These are phyloP conservation scores for Cystobasidiaceae sp. DNA, from an alignment of 1,284 basidiomycete species.

Conservation along the genomic window DNA sequence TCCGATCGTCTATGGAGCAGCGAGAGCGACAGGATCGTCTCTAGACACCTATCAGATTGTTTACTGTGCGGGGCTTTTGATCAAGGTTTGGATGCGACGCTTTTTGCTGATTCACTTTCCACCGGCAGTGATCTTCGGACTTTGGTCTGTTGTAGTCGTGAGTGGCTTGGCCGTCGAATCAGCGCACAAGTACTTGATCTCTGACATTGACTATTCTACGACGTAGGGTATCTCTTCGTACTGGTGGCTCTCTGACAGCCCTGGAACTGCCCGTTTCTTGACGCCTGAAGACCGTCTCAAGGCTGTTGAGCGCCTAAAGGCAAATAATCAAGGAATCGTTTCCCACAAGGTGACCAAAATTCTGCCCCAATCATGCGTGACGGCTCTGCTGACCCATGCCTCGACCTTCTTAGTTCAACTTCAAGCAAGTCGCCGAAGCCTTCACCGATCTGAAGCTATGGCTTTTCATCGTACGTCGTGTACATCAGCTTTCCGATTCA, in stretches of 20 bases:
- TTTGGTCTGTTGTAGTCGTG: conserved; percentile 45
- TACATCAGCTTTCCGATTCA: conserved; percentile 39
- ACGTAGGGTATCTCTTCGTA: conserved; percentile 1
- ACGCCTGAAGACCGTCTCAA: conserved; percentile 45
- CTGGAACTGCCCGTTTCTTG: conserved; percentile 47
- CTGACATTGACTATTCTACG: conserved; percentile 41
- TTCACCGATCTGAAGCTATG: conserved; percentile 46
- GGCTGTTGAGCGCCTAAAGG: conserved; percentile 47
- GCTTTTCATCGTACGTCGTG: conserved; percentile 45
- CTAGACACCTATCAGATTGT: background rate
- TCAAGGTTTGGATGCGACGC: background rate
- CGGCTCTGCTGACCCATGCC: background rate
- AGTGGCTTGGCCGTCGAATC: conserved; percentile 43
- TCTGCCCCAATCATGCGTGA: background rate
- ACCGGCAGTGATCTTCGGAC: conserved; percentile 35
- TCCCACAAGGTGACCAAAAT: background rate
- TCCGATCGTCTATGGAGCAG: background rate
- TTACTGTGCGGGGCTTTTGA: background rate
- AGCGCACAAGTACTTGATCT: conserved; percentile 47
- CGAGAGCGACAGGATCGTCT: background rate
- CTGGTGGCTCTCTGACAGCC: conserved; percentile 43
- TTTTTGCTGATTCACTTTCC: background rate
- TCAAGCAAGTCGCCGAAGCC: conserved; percentile 47
- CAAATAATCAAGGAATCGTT: conserved; percentile 47
- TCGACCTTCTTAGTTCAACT: conserved; percentile 36